These are phyloP conservation scores for Monosporascus sp. DNA, from an alignment of 2,329 filamentous ascomycete species.

Conservation along the genomic window DNA sequence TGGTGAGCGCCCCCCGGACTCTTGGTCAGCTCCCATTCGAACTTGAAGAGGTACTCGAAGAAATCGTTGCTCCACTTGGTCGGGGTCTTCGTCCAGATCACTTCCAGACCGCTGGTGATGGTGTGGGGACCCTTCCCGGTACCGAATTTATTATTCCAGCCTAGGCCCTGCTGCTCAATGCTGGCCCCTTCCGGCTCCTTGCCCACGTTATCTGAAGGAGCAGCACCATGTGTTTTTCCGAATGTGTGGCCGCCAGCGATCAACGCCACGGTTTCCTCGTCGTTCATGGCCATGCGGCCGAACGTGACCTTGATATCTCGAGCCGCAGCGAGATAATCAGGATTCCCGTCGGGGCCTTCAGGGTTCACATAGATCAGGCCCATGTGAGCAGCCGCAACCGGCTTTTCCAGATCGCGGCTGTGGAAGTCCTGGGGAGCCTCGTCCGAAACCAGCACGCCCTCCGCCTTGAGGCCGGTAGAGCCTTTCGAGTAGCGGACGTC, in stretches of 20 bases:
- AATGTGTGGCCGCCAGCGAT: slow-evolving; percentile 76
- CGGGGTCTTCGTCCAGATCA: slow-evolving; percentile 73
- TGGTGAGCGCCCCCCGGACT: slow-evolving; percentile 72
- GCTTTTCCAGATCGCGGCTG: slow-evolving; percentile 60
- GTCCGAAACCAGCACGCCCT: slow-evolving; percentile 29
- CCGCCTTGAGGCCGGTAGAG: slow-evolving; percentile 35
- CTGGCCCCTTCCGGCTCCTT: slow-evolving; percentile 60
- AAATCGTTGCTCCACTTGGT: slow-evolving; percentile 71
- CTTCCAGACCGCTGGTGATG: slow-evolving; percentile 73
- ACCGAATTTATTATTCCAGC: slow-evolving; percentile 62
- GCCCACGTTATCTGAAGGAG: slow-evolving; percentile 56
- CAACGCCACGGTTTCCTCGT: slow-evolving; percentile 74
- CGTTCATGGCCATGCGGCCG: slow-evolving; percentile 76
- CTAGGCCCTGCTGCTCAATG: slow-evolving; percentile 64
- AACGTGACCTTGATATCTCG: slow-evolving; percentile 71
- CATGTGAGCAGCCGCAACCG: slow-evolving; percentile 65
- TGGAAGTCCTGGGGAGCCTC: slow-evolving; percentile 40
- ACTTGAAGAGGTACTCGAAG: slow-evolving; percentile 72
- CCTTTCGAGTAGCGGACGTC: slow-evolving; percentile 61
- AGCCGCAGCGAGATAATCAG: slow-evolving; percentile 64
- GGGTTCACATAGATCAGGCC: slow-evolving; percentile 81
- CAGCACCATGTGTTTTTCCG: slow-evolving; percentile 77
- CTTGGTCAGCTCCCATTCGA: slow-evolving; percentile 72
- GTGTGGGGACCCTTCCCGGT: slow-evolving; percentile 66
- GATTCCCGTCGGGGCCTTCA: slow-evolving; percentile 67